Evolutionary conservation across 2,329 filamentous ascomycete genomes (phyloP), one percentile per base, ranked within the genome.

Genomic region (Malbranchea cinnamomea): DNA sequence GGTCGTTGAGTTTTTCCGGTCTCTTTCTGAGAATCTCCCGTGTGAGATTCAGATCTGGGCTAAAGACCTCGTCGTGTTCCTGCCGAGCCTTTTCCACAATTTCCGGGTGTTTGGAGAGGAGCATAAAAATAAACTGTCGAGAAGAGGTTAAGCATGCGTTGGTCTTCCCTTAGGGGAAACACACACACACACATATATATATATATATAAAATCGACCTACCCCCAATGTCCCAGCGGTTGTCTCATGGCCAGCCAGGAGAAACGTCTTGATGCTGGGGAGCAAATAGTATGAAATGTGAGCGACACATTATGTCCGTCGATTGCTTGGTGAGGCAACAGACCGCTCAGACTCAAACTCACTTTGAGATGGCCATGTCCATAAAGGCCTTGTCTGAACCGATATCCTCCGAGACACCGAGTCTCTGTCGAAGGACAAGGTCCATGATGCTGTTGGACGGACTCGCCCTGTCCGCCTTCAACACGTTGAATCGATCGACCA

Each of bases 31-130:
- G 9, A 44, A 47, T 17, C 29, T 34, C 37, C 2, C 50, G 52
- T 0, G 50, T 54, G 1, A 45, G 43, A 2, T 50, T 41, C 2
- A 54, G 42, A 19, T 63, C 54, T 0, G 56, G 32, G 6, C 65
- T 62, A 22, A 74, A 62, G 6, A 73, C 51, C 2, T 50, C 49
- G 34, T 70, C 62, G 38, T 68, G 66, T 44, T 75, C 70, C 16
- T 52, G 41, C 10, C 60, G 52, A 13, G 65, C 48, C 2, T 49
- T 48, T 2, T 39, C 35, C 11, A 60, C 46, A 12, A 44, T 43
- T 2, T 44, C 36, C 2, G 53, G 50, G 26, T 52, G 33, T 26
- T 48, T 41, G 41, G 15, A 59, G 48, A 33, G 32, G 13, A 33
- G 15, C 31, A 33, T 33, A 33, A 10, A 29, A 3, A 19, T 16